Evolutionary conservation across 768 basidiomycete genomes (phyloP).

Genomic region (Chalciporus piperatus): DNA sequence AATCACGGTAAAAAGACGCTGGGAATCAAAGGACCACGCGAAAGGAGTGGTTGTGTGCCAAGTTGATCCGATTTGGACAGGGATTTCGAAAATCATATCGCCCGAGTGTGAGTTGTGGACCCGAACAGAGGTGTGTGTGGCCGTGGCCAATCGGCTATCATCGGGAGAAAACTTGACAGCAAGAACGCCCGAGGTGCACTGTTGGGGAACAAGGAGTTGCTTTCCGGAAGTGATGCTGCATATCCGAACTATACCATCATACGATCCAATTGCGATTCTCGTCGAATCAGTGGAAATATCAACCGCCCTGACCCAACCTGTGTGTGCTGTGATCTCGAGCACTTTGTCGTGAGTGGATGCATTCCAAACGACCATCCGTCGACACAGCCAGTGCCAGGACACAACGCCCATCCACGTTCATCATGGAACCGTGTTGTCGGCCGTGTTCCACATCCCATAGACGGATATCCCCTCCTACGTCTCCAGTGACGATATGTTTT

Average conservation of each 20-base stretch:
- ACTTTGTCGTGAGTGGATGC: neutral
- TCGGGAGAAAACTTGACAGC: neutral
- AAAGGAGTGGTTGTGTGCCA: neutral
- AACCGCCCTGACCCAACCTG: neutral
- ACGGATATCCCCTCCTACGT: slow-evolving; percentile 1
- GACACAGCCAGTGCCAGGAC: neutral
- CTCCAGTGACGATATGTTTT: slow-evolving; percentile 5
- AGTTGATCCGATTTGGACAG: neutral
- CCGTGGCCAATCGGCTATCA: neutral
- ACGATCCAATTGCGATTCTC: neutral
- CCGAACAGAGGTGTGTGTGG: neutral
- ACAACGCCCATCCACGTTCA: neutral
- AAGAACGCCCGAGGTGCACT: neutral
- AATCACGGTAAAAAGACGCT: neutral
- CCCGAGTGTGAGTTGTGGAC: neutral
- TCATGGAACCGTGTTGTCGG: neutral
- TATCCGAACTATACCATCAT: neutral
- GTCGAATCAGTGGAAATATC: neutral
- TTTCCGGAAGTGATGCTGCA: neutral
- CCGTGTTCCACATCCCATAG: neutral
- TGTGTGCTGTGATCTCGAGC: neutral
- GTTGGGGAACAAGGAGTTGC: neutral
- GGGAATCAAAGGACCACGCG: neutral
- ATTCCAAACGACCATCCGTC: neutral
- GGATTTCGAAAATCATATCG: neutral